Conservation (phyloP, 73 alveolate species). For the Symbiodinium natans region DNA sequence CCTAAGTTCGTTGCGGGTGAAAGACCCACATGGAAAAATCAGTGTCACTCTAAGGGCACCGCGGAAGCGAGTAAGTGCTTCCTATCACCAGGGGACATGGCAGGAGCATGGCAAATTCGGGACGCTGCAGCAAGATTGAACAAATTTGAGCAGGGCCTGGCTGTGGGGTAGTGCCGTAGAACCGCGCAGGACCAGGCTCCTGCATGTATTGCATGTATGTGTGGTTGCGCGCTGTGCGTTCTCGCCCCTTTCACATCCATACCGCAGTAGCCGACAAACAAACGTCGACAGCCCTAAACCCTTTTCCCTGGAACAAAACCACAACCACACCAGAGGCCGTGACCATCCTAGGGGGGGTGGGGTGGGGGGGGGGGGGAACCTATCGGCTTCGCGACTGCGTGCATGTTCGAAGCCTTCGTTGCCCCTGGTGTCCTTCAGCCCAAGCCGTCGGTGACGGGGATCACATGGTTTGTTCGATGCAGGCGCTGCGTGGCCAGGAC, state of each 20-base stretch:
- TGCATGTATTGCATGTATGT: not conserved
- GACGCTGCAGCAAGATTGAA: too few species aligned
- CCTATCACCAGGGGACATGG: not conserved
- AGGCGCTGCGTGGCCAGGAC: not conserved
- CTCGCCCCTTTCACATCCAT: not conserved
- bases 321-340: too few species aligned
- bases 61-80: not conserved
- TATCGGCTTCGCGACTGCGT: too few species aligned
- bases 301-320: not conserved
- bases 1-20: not conserved
- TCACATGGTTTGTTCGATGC: not conserved
- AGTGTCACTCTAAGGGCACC: not conserved
- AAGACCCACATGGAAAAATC: not conserved
- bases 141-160: too few species aligned
- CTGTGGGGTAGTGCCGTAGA: conserved; percentile 6
- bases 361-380: too few species aligned
- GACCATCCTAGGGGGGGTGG: too few species aligned
- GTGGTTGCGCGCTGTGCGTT: too few species aligned
- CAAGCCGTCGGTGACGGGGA: not conserved
- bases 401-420: too few species aligned
- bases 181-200: not conserved
- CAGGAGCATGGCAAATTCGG: too few species aligned
- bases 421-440: not conserved
- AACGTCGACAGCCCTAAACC: not conserved
- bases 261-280: not conserved